These are phyloP conservation scores for Xerocomus amazonicus DNA, from an alignment of 1,284 basidiomycete genomes.

Conservation along the genomic window DNA sequence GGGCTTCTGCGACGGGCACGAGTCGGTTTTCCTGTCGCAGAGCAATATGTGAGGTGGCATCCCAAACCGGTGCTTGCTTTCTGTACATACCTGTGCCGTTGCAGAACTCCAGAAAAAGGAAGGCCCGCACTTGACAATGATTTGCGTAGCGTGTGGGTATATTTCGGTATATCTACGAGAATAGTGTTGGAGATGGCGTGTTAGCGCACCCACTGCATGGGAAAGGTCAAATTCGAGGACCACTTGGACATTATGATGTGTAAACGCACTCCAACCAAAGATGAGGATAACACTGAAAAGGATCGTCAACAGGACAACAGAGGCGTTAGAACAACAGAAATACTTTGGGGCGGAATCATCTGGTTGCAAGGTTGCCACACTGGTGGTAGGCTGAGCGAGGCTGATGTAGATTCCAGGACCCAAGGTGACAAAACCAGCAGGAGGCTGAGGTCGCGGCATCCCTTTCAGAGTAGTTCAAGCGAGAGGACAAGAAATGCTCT, in stretches of 20 bases:
- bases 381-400: no score
- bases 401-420: no score
- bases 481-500: no score
- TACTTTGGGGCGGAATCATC: conserved; percentile 19
- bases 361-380: neutral
- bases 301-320: neutral
- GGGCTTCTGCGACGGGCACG: conserved; percentile 38
- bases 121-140: conserved; percentile 42
- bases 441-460: no score
- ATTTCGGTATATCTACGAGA: conserved; percentile 41
- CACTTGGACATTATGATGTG: neutral
- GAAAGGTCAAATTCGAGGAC: neutral
- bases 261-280: conserved; percentile 32
- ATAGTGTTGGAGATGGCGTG: conserved; percentile 51
- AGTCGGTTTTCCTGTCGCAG: conserved; percentile 31
- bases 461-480: no score
- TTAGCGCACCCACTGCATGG: conserved; percentile 45
- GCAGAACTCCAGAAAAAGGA: conserved; percentile 39
- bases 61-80: neutral
- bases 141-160: conserved; percentile 47
- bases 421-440: no score
- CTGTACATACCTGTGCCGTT: conserved; percentile 33
- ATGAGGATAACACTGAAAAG: no score
- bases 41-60: conserved; percentile 1
- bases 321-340: neutral